Base-by-base conservation (phyloP, 2,329 filamentous ascomycete species). In the Microdochium nivale region DNA sequence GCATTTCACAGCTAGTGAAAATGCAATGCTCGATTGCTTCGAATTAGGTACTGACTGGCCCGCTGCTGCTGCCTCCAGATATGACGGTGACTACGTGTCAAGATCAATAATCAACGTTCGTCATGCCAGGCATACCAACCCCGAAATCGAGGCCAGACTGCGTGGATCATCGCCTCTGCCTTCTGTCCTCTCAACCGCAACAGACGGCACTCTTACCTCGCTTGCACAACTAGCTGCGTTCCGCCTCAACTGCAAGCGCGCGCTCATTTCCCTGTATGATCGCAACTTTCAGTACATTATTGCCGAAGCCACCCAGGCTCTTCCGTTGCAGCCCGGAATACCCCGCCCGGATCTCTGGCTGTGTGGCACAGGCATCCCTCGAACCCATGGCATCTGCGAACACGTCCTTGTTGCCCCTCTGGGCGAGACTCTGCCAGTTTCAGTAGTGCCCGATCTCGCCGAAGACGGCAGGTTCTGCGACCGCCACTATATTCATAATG, bases 221-320 rank as follows among this genome's bases (percentile, higher is more conserved):
- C 58, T 65, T 33, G 62, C 62, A 2, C 63, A 66, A 48, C 53
- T 66, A 11, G 59, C 57, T 8, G 55, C 58, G 23, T 47, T 66
- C 13, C 55, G 60, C 23, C 52, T 65, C 44, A 24, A 59, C 19
- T 57, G 58, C 8, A 51, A 54, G 30, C 54, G 62, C 24, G 58
- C 59, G 9, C 30, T 64, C 3, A 63, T 66, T 23, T 62, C 60
- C 3, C 55, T 66, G 1, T 62, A 65, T 37, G 63, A 63, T 48
- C 53, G 51, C 13, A 55, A 47, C 3, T 55, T 49, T 13, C 61
- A 66, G 49, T 61, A 65, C 54, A 53, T 66, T 16, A 49, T 66
- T 9, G 63, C 63, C 0, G 63, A 66, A 52, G 56, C 62, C 0
- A 64, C 62, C 0, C 56, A 54, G 5, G 43, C 47, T 5, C 53